phyloP scores from a whole-genome alignment of 352 stramenopile genomes.

The Globisporangium mamillatum region DNA sequence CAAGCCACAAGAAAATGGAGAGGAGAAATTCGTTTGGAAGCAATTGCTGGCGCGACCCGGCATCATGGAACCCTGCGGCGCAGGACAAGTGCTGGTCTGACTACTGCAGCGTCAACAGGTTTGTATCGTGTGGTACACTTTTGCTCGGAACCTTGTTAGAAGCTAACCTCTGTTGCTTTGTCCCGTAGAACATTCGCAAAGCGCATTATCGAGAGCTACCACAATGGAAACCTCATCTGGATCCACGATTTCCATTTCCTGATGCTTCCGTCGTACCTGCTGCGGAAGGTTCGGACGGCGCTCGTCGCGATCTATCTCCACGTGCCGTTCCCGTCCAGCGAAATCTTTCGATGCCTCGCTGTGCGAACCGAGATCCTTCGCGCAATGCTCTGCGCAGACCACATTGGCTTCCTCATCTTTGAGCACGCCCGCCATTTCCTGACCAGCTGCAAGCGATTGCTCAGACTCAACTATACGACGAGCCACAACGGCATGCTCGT shows the following conservation, averaged over 20 bases:
- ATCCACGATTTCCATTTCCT: slow-evolving; percentile 98
- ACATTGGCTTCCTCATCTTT: slow-evolving; percentile 93
- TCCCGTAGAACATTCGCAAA: slow-evolving; percentile 36
- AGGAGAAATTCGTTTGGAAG: slow-evolving; percentile 6
- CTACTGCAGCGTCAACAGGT: slow-evolving; percentile 76
- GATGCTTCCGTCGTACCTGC: slow-evolving; percentile 96
- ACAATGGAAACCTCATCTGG: slow-evolving; percentile 92
- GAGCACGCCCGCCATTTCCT: slow-evolving; percentile 93
- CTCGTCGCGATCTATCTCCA: slow-evolving; percentile 98
- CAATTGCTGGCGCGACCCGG: slow-evolving; percentile 50
- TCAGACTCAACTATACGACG: slow-evolving; percentile 93
- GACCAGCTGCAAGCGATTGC: slow-evolving; percentile 89
- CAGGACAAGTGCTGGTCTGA: slow-evolving; percentile 77
- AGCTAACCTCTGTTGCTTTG: background rate
- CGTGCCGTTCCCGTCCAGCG: slow-evolving; percentile 97
- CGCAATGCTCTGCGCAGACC: slow-evolving; percentile 87
- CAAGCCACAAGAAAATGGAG: slow-evolving; percentile 1
- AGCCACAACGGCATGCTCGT: slow-evolving; percentile 85
- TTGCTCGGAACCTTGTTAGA: background rate
- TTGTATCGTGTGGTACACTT: background rate
- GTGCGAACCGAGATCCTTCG: slow-evolving; percentile 90
- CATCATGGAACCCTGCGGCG: slow-evolving; percentile 77
- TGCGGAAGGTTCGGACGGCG: slow-evolving; percentile 86
- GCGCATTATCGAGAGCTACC: slow-evolving; percentile 68
- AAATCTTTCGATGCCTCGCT: slow-evolving; percentile 96